phyloP scores from a whole-genome alignment of 176 grass and related monocot species.

The Oryza officinalis region DNA sequence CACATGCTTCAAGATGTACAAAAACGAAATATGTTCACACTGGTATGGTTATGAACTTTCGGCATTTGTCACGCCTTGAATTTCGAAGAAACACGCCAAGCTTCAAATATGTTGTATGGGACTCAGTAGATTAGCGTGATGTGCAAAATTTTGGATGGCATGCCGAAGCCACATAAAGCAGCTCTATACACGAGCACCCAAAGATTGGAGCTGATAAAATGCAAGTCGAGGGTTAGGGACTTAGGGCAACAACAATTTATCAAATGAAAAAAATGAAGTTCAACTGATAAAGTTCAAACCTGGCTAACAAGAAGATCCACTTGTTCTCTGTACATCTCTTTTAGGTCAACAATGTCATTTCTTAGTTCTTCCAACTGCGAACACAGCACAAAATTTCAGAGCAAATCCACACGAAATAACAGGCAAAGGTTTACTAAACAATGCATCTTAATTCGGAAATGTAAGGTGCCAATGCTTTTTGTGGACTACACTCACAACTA shows the following conservation, averaged over 20 bases:
- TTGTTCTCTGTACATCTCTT: constrained; percentile 99
- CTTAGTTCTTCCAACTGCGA: constrained; percentile 93
- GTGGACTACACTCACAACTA: not conserved
- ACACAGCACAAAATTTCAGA: constrained; percentile 8
- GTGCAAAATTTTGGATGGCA: not conserved
- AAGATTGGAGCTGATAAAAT: constrained; percentile 43
- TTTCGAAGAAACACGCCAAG: constrained; percentile 10
- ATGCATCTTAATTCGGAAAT: not conserved
- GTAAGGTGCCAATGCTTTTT: not conserved
- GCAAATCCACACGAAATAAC: not conserved
- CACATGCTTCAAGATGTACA: constrained; percentile 31
- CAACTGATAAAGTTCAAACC: constrained; percentile 49
- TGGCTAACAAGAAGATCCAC: constrained; percentile 99
- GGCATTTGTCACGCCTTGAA: constrained; percentile 16
- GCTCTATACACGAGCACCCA: constrained; percentile 55
- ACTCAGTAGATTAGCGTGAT: not conserved
- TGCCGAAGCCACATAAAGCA: not conserved
- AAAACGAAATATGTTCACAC: constrained; percentile 34
- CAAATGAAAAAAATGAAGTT: not conserved
- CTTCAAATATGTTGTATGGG: constrained; percentile 22
- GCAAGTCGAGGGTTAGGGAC: not conserved
- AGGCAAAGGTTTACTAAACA: not conserved
- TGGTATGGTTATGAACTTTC: constrained; percentile 34
- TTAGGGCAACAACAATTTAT: not conserved
- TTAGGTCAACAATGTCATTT: constrained; percentile 95